These are phyloP conservation scores for Elaeagnus macrophylla DNA, from an alignment of 306 rosid species.

Conservation along the genomic window DNA sequence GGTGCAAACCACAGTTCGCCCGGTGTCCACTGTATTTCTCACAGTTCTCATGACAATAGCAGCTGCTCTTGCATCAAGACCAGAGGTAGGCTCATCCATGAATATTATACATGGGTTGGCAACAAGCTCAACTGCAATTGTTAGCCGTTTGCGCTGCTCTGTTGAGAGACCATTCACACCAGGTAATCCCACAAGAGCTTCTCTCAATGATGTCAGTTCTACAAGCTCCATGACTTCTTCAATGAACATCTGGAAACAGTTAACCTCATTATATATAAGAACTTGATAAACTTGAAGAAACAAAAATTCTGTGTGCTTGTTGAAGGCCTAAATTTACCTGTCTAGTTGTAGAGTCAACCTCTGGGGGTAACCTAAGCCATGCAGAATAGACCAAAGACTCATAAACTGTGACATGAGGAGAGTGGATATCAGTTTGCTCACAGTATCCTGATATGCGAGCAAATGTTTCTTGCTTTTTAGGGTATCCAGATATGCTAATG, in stretches of 20 bases:
- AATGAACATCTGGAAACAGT: conserved; percentile 52
- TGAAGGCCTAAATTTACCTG: conserved; percentile 29
- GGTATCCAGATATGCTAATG: conserved; percentile 61
- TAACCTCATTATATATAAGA: background rate
- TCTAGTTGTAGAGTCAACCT: conserved; percentile 59
- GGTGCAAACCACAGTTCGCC: conserved; percentile 80
- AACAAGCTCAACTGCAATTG: conserved; percentile 81
- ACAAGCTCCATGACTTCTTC: conserved; percentile 79
- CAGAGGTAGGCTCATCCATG: conserved; percentile 88
- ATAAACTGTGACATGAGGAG: conserved; percentile 77
- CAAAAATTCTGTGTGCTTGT: background rate
- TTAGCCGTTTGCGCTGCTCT: conserved; percentile 74
- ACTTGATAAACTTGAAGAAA: background rate
- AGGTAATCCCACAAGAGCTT: conserved; percentile 66
- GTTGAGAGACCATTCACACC: conserved; percentile 64
- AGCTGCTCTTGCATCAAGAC: conserved; percentile 84
- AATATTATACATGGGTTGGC: conserved; percentile 79
- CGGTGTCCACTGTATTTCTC: conserved; percentile 74
- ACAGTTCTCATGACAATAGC: conserved; percentile 80
- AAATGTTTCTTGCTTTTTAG: conserved; percentile 81
- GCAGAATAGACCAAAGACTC: conserved; percentile 85
- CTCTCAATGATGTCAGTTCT: conserved; percentile 48
- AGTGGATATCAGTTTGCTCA: conserved; percentile 84
- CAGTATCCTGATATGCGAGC: conserved; percentile 84
- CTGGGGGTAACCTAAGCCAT: conserved; percentile 71